Percentiles rank a stretch among this genome's conserved stretches.
phyloP scores from a whole-genome alignment of 2,329 filamentous ascomycete genomes.

The Bipolaris sorokiniana region DNA sequence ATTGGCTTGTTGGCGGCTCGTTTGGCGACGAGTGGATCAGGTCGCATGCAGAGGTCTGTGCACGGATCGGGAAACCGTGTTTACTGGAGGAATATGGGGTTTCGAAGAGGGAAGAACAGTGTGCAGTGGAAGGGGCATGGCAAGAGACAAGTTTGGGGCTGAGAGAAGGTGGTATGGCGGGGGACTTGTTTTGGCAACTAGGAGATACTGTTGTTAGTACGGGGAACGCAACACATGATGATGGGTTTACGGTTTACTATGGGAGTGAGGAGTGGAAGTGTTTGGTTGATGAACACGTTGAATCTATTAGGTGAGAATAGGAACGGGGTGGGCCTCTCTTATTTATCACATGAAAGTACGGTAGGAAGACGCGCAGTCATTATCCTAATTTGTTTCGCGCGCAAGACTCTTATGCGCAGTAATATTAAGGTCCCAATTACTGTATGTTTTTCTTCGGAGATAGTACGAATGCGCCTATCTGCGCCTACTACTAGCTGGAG shows the following conservation, averaged over 20 bases:
- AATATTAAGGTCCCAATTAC: no score
- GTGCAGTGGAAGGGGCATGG: conserved; percentile 38
- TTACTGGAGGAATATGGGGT: conserved; percentile 52
- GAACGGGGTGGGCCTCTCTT: no score
- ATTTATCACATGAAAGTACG: no score
- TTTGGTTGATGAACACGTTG: conserved; percentile 38
- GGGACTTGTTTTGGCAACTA: conserved; percentile 45
- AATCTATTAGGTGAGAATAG: conserved; percentile 27
- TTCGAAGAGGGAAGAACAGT: conserved; percentile 28
- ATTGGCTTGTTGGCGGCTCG: conserved; percentile 45
- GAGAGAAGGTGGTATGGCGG: conserved; percentile 38
- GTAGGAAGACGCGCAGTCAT: no score
- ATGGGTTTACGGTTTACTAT: conserved; percentile 44
- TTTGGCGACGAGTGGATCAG: conserved; percentile 57
- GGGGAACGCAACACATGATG: conserved; percentile 34
- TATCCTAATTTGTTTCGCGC: no score
- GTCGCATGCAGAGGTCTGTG: conserved; percentile 52
- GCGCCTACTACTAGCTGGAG: no score
- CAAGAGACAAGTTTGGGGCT: conserved; percentile 36
- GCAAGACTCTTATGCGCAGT: no score
- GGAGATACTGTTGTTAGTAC: conserved; percentile 34
- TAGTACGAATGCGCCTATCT: no score
- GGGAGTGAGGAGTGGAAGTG: conserved; percentile 39
- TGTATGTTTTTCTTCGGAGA: no score
- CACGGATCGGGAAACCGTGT: conserved; percentile 48